Conservation (phyloP, 1,284 basidiomycete species). For the Sanghuangporus weigelae region DNA sequence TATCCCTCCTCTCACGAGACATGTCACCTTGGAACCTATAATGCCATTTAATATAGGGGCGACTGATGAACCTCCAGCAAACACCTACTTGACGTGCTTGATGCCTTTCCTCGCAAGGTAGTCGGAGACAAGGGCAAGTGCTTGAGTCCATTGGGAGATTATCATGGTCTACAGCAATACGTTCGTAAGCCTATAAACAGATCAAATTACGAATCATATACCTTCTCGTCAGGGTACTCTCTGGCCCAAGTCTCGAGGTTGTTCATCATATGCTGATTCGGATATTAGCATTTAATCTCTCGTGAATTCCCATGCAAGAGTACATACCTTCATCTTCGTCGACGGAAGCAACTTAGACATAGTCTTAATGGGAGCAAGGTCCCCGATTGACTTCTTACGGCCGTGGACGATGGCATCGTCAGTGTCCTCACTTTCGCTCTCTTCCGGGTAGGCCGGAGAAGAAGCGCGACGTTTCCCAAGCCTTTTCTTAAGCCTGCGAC, state of each 20-base stretch:
- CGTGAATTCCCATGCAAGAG: neutral
- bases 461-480: constrained; percentile 24
- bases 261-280: constrained; percentile 49
- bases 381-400: constrained; percentile 21
- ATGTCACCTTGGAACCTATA: constrained; percentile 56
- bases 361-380: constrained; percentile 28
- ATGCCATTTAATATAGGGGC: neutral
- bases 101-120: constrained; percentile 47
- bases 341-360: constrained; percentile 51
- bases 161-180: constrained; percentile 39
- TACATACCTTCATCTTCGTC: constrained; percentile 57
- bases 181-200: constrained; percentile 5
- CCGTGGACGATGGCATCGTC: constrained; percentile 39
- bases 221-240: constrained; percentile 53
- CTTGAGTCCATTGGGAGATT: constrained; percentile 59
- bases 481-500: constrained; percentile 33
- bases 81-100: constrained; percentile 44
- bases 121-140: constrained; percentile 47
- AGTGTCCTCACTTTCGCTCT: constrained; percentile 30
- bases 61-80: neutral
- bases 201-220: constrained; percentile 19
- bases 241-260: constrained; percentile 34
- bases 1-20: constrained; percentile 43
- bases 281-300: neutral
- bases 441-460: constrained; percentile 37